Base-by-base conservation (phyloP, 768 basidiomycete species). In the Omphalotus guepiniiformis region DNA sequence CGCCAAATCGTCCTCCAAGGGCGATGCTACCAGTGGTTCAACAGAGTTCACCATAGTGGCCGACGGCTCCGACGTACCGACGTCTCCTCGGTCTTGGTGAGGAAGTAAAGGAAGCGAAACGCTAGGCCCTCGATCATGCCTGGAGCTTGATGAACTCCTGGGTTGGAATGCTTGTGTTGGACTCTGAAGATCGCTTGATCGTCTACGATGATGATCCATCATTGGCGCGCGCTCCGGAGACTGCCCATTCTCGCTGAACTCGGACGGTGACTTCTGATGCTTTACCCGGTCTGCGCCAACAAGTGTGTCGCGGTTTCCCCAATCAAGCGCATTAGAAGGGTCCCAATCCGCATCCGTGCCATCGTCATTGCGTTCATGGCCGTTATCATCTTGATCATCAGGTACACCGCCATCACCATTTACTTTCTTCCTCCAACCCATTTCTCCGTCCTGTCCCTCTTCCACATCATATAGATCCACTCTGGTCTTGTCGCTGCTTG, bases 401-500 rank as follows among this genome's bases (percentile, higher is more conserved):
- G 35, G 15, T 16, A 5, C n/a, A 37, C 23, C 30, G 21, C 35
- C 44, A n/a, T 22, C n/a, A n/a, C n/a, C n/a, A n/a, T n/a, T n/a
- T n/a, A n/a, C 9, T 27, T 46, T 46, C 29, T 49, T 42, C 49
- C 47, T 16, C 39, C 29, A 23, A 42, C 21, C 45, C 40, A 36
- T 49, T 51, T 19, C 48, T 36, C 56, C 58, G 21, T 39, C 26
- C 1, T 34, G 48, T 6, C 28, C 45, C 27, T 55, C 58, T 42
- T 42, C 50, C 11, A 48, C 30, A 8, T 46, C 57, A 1, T 53
- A 59, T n/a, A n/a, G n/a, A 4, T 54, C 60, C 23, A 61, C 62
- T 29, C 52, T 52, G 26, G 65, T 70, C 44, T 52, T 54, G 27
- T 48, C 49, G 32, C 60, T 70, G 57, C 62, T 63, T 42, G 59